phyloP scores from a whole-genome alignment of 1,284 basidiomycete species.

The Caloboletus inedulis region DNA sequence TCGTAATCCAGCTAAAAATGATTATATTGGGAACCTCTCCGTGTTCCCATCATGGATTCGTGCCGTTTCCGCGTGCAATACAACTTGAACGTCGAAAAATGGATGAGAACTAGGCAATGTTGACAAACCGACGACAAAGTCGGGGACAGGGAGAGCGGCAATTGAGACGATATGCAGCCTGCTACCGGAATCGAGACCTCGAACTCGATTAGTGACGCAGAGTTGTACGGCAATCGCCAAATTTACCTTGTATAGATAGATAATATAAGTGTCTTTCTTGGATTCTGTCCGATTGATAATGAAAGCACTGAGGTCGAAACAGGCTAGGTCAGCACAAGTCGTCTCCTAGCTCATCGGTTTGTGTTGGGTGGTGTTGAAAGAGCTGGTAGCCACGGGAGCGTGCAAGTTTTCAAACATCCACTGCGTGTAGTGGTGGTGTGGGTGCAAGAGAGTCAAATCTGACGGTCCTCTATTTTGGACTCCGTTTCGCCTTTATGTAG shows the following conservation, averaged over 20 bases:
- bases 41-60: too few species aligned
- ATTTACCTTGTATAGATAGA: background rate
- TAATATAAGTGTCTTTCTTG: background rate
- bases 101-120: background rate
- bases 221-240: background rate
- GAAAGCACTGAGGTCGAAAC: background rate
- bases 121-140: background rate
- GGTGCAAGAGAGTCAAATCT: background rate
- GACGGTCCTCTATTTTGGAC: background rate
- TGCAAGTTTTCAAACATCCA: background rate
- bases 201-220: background rate
- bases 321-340: background rate
- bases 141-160: background rate
- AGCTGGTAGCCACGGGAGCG: background rate
- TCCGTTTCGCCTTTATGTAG: background rate
- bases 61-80: too few species aligned
- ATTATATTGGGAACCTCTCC: too few species aligned
- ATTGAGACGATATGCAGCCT: background rate
- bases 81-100: background rate
- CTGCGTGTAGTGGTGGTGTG: background rate
- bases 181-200: background rate
- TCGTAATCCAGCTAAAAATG: too few species aligned
- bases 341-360: background rate
- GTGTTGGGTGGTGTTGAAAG: background rate
- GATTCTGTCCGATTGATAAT: background rate